Evolutionary conservation across 768 basidiomycete genomes (phyloP).

Genomic region (Naganishia vishniacii): DNA sequence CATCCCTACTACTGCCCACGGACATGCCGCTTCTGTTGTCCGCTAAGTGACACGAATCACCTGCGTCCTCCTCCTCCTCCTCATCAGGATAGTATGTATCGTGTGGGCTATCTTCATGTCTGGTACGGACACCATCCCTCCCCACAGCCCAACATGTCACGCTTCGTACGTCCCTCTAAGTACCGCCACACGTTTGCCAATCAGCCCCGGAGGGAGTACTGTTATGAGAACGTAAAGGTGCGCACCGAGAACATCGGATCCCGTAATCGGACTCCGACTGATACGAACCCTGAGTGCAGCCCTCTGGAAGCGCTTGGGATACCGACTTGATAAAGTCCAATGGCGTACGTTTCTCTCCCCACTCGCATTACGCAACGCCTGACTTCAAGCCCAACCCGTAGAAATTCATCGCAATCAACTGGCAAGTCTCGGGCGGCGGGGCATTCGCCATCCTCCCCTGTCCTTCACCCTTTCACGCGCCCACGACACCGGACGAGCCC

Average conservation of each 20-base stretch:
- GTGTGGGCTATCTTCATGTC: too few relatives aligned
- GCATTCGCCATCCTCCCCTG: slow-evolving; percentile 91
- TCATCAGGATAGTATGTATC: too few relatives aligned
- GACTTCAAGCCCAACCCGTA: slow-evolving; percentile 38
- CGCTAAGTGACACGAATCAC: too few relatives aligned
- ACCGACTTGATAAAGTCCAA: slow-evolving; percentile 86
- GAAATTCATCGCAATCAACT: slow-evolving; percentile 87
- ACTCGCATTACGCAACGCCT: not conserved
- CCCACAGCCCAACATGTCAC: too few relatives aligned
- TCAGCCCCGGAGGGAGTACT: slow-evolving; percentile 62
- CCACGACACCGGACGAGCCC: slow-evolving; percentile 51
- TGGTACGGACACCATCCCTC: too few relatives aligned
- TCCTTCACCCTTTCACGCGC: slow-evolving; percentile 57
- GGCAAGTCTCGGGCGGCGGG: slow-evolving; percentile 57
- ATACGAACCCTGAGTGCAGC: too few relatives aligned
- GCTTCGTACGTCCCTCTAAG: slow-evolving; percentile 79
- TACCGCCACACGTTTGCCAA: slow-evolving; percentile 95
- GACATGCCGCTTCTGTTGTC: too few relatives aligned
- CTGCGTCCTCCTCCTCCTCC: too few relatives aligned
- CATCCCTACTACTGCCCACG: too few relatives aligned
- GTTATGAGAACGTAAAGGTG: slow-evolving; percentile 46
- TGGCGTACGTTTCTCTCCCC: slow-evolving; percentile 54
- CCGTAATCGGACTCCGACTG: too few relatives aligned
- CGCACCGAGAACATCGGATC: too few relatives aligned
- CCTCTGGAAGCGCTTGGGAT: slow-evolving; percentile 89